These are phyloP conservation scores for Eremomyces bilateralis DNA, from an alignment of 495 filamentous ascomycete species.

Conservation along the genomic window DNA sequence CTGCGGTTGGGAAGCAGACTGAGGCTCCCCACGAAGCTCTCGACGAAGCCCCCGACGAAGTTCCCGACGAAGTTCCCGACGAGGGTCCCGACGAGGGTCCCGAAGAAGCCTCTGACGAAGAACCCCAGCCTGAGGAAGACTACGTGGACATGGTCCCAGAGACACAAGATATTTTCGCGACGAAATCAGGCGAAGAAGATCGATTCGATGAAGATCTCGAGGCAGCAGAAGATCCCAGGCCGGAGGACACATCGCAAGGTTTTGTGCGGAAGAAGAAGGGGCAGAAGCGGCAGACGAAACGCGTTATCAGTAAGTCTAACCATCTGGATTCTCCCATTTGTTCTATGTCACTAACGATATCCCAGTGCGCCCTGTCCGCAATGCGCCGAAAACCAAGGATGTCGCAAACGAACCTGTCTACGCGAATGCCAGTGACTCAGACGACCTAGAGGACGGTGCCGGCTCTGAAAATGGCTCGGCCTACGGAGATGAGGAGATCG, in stretches of 20 bases:
- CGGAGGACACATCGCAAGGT: slow-evolving; percentile 39
- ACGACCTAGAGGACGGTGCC: not conserved
- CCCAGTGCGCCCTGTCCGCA: slow-evolving; percentile 15
- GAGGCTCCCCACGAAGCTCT: no score
- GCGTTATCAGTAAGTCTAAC: slow-evolving; percentile 41
- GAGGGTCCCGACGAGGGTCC: no score
- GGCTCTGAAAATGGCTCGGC: slow-evolving; percentile 20
- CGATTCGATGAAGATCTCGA: slow-evolving; percentile 34
- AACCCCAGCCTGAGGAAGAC: no score
- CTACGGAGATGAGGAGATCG: slow-evolving; percentile 6
- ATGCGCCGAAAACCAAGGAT: slow-evolving; percentile 7
- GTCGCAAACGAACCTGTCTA: not conserved
- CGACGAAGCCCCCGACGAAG: no score
- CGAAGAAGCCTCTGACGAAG: no score
- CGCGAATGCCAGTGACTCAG: slow-evolving; percentile 1
- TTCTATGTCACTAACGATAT: slow-evolving; percentile 3
- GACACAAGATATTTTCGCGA: no score
- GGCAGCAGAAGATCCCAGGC: slow-evolving; percentile 16
- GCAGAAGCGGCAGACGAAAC: slow-evolving; percentile 65
- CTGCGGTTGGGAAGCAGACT: no score
- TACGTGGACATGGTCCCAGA: no score
- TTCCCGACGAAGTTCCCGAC: no score
- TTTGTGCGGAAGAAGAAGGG: slow-evolving; percentile 95
- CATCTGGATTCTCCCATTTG: not conserved
- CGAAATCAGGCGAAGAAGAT: no score